phyloP scores from a whole-genome alignment of 75 land plant species.

The Pinus tabuliformis region DNA sequence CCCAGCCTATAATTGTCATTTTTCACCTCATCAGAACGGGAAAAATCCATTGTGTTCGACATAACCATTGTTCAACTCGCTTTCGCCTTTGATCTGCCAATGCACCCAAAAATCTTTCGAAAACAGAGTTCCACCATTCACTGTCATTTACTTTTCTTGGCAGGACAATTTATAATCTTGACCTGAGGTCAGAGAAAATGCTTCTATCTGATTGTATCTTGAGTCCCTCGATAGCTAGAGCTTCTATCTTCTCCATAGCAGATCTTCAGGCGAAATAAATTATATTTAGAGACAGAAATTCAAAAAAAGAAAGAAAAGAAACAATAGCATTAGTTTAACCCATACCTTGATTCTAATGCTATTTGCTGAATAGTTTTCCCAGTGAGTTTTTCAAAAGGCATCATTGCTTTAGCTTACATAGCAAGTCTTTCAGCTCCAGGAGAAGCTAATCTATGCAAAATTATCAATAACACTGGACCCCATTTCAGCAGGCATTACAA shows the following conservation, averaged over 20 bases:
- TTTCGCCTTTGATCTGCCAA: too few relatives aligned
- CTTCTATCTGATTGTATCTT: slow-evolving; percentile 43
- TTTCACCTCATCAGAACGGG: too few relatives aligned
- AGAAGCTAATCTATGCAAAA: slow-evolving; percentile 20
- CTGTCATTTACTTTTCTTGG: too few relatives aligned
- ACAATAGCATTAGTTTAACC: neutral
- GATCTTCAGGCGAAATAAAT: slow-evolving; percentile 31
- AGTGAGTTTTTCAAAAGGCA: slow-evolving; percentile 34
- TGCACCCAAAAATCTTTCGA: too few relatives aligned
- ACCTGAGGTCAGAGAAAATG: too few relatives aligned
- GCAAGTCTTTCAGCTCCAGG: slow-evolving; percentile 19
- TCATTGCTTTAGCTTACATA: slow-evolving; percentile 15
- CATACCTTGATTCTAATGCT: slow-evolving; percentile 13
- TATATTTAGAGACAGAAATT: neutral
- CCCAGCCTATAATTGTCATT: too few relatives aligned
- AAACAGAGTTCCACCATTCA: too few relatives aligned
- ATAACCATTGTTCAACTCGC: too few relatives aligned
- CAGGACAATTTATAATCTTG: too few relatives aligned
- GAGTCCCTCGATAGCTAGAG: slow-evolving; percentile 42
- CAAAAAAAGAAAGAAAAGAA: neutral
- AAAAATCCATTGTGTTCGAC: too few relatives aligned
- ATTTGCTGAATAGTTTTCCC: slow-evolving; percentile 22
- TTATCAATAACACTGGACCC: slow-evolving; percentile 25
- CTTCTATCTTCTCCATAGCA: slow-evolving; percentile 48
- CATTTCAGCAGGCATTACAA: slow-evolving; percentile 23